These are phyloP conservation scores for Leishmania gerbilli DNA, from an alignment of 208 protist species.

Conservation along the genomic window DNA sequence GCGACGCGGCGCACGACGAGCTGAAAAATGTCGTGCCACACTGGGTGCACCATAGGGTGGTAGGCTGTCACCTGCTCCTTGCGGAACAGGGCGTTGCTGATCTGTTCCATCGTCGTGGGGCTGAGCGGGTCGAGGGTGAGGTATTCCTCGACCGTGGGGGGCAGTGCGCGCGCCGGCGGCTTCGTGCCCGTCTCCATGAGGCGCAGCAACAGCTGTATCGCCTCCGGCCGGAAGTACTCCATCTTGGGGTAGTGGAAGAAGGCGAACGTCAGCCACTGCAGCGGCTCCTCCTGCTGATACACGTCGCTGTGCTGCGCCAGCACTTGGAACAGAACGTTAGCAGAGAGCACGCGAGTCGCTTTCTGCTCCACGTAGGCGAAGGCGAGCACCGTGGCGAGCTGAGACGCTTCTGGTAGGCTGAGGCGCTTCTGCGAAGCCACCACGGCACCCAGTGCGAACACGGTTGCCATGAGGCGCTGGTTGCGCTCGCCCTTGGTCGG, in stretches of 20 bases:
- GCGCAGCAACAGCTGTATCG: constrained; percentile 77
- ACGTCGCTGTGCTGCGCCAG: constrained; percentile 36
- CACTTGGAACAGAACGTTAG: constrained; percentile 69
- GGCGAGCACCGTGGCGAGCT: constrained; percentile 53
- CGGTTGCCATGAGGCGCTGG: constrained; percentile 74
- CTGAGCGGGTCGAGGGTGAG: constrained; percentile 68
- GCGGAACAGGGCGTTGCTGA: constrained; percentile 84
- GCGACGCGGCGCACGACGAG: constrained; percentile 69
- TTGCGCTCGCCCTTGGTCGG: constrained; percentile 89
- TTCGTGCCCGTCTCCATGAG: constrained; percentile 53
- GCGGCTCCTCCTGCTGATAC: constrained; percentile 43
- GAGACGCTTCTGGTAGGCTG: constrained; percentile 43
- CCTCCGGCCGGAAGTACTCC: constrained; percentile 89
- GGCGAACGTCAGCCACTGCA: constrained; percentile 79
- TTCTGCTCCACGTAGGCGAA: constrained; percentile 90
- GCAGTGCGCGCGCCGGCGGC: constrained; percentile 27
- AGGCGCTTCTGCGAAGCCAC: constrained; percentile 46
- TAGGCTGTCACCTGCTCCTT: constrained; percentile 83
- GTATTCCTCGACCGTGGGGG: constrained; percentile 50
- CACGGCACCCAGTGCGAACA: constrained; percentile 70
- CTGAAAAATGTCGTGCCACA: constrained; percentile 86
- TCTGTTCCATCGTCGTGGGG: constrained; percentile 77
- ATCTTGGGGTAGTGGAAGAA: constrained; percentile 90
- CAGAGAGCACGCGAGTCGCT: constrained; percentile 72
- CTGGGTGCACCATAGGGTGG: constrained; percentile 89